phyloP scores from a whole-genome alignment of 1,284 basidiomycete genomes.

The Trametes sp. region DNA sequence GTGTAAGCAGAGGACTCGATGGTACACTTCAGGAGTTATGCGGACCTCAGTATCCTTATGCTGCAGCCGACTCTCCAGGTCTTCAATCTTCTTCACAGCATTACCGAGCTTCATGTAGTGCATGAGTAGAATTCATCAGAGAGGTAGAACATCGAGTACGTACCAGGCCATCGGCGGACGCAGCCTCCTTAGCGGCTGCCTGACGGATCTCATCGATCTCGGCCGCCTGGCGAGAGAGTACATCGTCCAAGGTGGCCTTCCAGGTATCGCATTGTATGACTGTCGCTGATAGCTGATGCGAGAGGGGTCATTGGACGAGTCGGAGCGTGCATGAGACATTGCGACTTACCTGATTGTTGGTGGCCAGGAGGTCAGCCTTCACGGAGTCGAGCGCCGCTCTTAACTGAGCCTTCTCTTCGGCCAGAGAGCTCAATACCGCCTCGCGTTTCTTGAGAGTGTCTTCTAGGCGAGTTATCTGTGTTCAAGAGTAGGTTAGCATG shows the following conservation, averaged over 20 bases:
- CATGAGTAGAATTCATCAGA: background rate
- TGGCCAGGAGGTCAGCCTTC: constrained; percentile 3
- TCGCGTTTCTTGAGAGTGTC: background rate
- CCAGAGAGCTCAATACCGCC: background rate
- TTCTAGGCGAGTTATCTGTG: constrained; percentile 15
- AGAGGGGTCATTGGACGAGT: background rate
- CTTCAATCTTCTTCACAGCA: constrained; percentile 24
- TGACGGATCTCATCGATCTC: constrained; percentile 8
- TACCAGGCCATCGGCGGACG: constrained; percentile 8
- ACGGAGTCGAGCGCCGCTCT: background rate
- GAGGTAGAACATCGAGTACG: background rate
- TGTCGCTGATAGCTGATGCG: constrained; percentile 12
- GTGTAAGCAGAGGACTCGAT: background rate
- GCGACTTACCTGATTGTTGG: constrained; percentile 13
- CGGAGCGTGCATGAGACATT: background rate
- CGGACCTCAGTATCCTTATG: constrained; percentile 18
- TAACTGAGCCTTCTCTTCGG: constrained; percentile 3
- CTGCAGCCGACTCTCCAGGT: constrained; percentile 14
- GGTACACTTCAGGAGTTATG: background rate
- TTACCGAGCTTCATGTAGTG: constrained; percentile 5
- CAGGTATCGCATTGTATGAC: constrained; percentile 24
- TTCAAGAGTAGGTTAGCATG: too few species aligned
- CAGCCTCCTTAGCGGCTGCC: constrained; percentile 5
- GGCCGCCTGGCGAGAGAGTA: constrained; percentile 13
- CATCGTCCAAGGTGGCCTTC: constrained; percentile 16